These are phyloP conservation scores for Astrothelium macrocarpum DNA, from an alignment of 495 filamentous ascomycete genomes.

Conservation along the genomic window DNA sequence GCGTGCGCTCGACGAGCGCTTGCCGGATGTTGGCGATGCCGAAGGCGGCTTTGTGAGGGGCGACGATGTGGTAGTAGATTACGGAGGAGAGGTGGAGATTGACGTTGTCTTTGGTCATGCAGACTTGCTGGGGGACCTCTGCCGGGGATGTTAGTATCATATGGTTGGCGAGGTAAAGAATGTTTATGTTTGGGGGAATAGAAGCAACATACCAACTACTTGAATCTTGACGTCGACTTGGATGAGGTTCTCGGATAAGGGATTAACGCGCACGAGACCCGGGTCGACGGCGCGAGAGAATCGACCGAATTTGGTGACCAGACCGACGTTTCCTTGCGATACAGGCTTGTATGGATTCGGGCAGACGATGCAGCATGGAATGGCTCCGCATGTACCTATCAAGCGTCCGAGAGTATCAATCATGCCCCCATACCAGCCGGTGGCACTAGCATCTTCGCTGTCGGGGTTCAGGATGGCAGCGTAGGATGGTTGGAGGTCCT, in stretches of 20 bases:
- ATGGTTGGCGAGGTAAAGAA: not conserved
- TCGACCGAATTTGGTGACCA: slow-evolving; percentile 91
- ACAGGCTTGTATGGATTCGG: slow-evolving; percentile 98
- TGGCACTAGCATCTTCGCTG: slow-evolving; percentile 53
- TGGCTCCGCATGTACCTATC: slow-evolving; percentile 72
- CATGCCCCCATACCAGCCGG: slow-evolving; percentile 79
- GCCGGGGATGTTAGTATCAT: slow-evolving; percentile 11
- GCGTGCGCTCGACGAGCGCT: slow-evolving; percentile 92
- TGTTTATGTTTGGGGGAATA: not conserved
- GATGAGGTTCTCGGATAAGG: slow-evolving; percentile 79
- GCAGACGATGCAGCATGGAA: slow-evolving; percentile 86
- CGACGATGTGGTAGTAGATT: slow-evolving; percentile 97
- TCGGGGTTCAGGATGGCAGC: slow-evolving; percentile 63
- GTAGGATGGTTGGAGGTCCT: slow-evolving; percentile 85
- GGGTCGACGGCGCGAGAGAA: slow-evolving; percentile 97
- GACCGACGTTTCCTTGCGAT: slow-evolving; percentile 81
- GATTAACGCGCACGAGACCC: slow-evolving; percentile 95
- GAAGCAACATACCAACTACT: slow-evolving; percentile 64
- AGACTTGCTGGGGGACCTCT: slow-evolving; percentile 92
- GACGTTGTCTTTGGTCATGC: slow-evolving; percentile 99
- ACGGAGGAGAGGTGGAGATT: slow-evolving; percentile 87
- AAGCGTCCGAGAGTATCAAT: slow-evolving; percentile 68
- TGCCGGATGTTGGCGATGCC: slow-evolving; percentile 91
- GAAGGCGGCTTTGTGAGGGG: slow-evolving; percentile 94
- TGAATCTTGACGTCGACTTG: slow-evolving; percentile 99